phyloP scores from a whole-genome alignment of 768 basidiomycete genomes.

The Xanthoconium purpureum region DNA sequence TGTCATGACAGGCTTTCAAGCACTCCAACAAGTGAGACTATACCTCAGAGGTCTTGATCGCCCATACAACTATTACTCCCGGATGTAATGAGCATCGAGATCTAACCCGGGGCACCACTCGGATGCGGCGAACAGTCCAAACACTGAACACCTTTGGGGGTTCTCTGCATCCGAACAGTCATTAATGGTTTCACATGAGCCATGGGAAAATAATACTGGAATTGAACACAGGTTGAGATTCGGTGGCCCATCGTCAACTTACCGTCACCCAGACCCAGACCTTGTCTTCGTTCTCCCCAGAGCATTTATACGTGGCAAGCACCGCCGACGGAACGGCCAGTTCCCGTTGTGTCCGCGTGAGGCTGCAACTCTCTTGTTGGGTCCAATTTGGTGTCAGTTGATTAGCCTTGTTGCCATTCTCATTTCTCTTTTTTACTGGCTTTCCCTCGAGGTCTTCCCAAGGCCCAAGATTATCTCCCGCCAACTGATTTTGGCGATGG shows the following conservation, averaged over 20 bases:
- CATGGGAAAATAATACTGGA: constrained; percentile 25
- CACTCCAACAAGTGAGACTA: neutral
- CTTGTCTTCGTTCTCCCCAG: constrained; percentile 2
- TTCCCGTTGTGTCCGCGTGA: neutral
- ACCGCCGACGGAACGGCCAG: neutral
- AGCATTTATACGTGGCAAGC: neutral
- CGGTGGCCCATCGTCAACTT: constrained; percentile 14
- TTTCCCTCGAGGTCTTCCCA: constrained; percentile 12
- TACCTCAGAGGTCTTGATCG: constrained; percentile 8
- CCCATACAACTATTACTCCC: neutral
- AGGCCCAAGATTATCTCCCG: constrained; percentile 20
- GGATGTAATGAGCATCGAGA: neutral
- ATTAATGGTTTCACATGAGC: too few relatives aligned
- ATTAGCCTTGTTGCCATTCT: constrained; percentile 6
- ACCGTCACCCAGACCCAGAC: constrained; percentile 10
- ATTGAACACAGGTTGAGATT: constrained; percentile 17
- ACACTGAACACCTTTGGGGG: too few relatives aligned
- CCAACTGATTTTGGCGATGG: constrained; percentile 26
- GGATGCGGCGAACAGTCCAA: too few relatives aligned
- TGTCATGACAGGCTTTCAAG: too few relatives aligned
- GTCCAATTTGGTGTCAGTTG: neutral
- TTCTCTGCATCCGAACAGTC: too few relatives aligned
- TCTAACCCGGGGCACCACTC: neutral
- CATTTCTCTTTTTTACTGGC: constrained; percentile 4
- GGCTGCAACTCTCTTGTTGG: neutral